These are phyloP conservation scores for Mycena galericulata DNA, from an alignment of 768 basidiomycete genomes.

Conservation along the genomic window DNA sequence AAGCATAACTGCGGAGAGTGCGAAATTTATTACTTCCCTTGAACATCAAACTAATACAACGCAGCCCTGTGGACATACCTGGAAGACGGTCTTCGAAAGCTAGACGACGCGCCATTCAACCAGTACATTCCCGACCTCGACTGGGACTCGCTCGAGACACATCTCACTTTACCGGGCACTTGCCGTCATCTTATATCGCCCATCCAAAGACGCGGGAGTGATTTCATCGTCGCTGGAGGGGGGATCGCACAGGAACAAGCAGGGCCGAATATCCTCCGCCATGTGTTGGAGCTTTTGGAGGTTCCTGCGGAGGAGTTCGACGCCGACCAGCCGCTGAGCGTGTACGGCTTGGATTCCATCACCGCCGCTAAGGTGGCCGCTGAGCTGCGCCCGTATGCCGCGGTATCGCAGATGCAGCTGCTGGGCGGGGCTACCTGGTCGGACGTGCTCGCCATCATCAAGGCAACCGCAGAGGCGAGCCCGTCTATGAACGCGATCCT, in stretches of 20 bases:
- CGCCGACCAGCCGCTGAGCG: neutral
- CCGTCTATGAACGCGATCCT: constrained; percentile 11
- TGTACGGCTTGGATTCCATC: constrained; percentile 19
- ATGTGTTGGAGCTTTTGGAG: constrained; percentile 8
- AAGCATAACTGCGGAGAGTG: constrained; percentile 4
- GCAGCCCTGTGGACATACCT: constrained; percentile 5
- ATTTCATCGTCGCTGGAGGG: too few relatives aligned
- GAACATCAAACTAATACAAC: neutral
- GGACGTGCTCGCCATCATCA: neutral
- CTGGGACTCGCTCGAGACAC: neutral
- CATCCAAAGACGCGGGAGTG: neutral
- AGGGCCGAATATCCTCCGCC: neutral
- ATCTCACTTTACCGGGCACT: neutral
- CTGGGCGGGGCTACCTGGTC: constrained; percentile 11
- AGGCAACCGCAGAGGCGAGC: neutral
- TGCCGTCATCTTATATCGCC: neutral
- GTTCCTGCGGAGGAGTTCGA: constrained; percentile 7
- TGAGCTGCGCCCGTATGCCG: constrained; percentile 4
- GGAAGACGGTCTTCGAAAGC: constrained; percentile 10
- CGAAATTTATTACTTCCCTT: neutral
- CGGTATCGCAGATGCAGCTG: constrained; percentile 13
- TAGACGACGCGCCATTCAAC: constrained; percentile 11
- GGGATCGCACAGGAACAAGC: neutral
- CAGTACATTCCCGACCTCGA: constrained; percentile 22
- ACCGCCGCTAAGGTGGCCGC: neutral